phyloP scores from a whole-genome alignment of 2,329 filamentous ascomycete genomes.

The Mycocentrospora acerina region DNA sequence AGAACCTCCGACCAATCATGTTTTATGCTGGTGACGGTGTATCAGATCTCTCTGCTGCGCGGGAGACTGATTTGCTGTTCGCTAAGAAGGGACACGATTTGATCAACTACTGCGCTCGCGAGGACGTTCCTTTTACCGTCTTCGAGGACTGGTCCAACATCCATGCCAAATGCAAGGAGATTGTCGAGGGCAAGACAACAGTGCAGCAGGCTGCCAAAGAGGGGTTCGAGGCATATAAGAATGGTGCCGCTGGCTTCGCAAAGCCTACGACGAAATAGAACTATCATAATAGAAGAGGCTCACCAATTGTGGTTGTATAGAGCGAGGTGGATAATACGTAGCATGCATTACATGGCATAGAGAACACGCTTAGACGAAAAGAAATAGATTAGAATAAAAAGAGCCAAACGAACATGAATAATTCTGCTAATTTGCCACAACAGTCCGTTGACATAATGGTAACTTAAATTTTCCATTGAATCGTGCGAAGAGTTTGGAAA shows the following conservation, averaged over 20 bases:
- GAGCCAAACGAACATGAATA: background rate
- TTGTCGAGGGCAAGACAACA: slow-evolving; percentile 68
- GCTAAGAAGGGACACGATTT: slow-evolving; percentile 91
- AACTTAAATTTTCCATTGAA: too few relatives aligned
- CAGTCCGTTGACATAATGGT: too few relatives aligned
- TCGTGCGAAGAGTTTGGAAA: too few relatives aligned
- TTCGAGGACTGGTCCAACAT: slow-evolving; percentile 86
- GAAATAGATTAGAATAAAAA: background rate
- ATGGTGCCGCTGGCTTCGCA: slow-evolving; percentile 44
- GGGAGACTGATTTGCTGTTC: slow-evolving; percentile 90
- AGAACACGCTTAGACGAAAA: background rate
- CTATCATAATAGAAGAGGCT: too few relatives aligned
- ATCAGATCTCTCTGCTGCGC: slow-evolving; percentile 86
- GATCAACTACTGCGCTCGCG: slow-evolving; percentile 79
- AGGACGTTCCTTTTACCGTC: slow-evolving; percentile 82
- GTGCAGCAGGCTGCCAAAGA: slow-evolving; percentile 68
- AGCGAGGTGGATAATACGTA: too few relatives aligned
- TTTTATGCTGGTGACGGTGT: slow-evolving; percentile 97
- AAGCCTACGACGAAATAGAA: slow-evolving; percentile 20
- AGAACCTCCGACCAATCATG: slow-evolving; percentile 70
- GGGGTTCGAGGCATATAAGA: slow-evolving; percentile 51
- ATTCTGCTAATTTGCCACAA: too few relatives aligned
- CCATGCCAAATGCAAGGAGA: slow-evolving; percentile 71
- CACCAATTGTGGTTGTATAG: too few relatives aligned
- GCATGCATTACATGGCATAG: slow-evolving; percentile 5